These are phyloP conservation scores for Solanum chilense DNA, from an alignment of 257 asterid genomes.

Conservation along the genomic window DNA sequence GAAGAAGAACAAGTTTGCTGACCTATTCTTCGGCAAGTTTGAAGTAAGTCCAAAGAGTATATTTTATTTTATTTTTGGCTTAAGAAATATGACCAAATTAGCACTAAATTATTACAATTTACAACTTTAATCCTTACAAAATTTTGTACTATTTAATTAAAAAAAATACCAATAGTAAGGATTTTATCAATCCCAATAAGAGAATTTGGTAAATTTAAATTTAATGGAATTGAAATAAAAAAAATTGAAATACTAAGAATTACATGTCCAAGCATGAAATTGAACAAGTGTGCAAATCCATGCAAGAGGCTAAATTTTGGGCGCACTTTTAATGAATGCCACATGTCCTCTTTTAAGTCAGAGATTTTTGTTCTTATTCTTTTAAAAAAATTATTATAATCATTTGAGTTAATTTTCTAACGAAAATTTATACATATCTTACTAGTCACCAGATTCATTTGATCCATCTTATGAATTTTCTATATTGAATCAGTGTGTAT, in stretches of 20 bases:
- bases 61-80: background rate
- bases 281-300: background rate
- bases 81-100: background rate
- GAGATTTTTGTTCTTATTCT: too few species aligned
- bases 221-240: background rate
- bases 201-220: background rate
- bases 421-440: background rate
- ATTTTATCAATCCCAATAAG: background rate
- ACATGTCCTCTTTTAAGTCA: background rate
- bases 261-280: background rate
- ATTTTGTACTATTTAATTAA: too few species aligned
- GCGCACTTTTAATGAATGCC: background rate
- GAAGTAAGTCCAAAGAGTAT: background rate
- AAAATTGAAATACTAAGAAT: too few species aligned
- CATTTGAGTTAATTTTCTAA: background rate
- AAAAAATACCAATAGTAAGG: background rate
- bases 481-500: background rate
- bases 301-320: background rate
- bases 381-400: too few species aligned
- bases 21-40: background rate
- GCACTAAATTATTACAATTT: background rate
- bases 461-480: background rate
- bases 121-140: background rate
- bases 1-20: background rate
- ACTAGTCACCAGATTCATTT: background rate